A percentile compares a stretch with the other conserved stretches of the same genome.
Conservation (phyloP, 2,329 filamentous ascomycete genomes). For the Calonectria pteridis region DNA sequence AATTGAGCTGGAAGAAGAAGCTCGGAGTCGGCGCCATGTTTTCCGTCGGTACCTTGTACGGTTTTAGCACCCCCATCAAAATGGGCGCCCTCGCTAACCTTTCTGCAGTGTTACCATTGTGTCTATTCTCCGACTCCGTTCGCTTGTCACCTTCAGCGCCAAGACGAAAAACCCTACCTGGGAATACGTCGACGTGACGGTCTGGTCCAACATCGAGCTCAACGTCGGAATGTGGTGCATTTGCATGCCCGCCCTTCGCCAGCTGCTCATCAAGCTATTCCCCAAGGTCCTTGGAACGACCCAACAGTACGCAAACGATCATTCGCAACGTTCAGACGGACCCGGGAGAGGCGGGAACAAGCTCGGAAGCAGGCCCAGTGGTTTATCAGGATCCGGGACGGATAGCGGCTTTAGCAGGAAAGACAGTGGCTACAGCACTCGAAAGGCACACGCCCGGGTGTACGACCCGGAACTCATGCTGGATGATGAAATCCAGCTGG, state of each 20-base stretch:
- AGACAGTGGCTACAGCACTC: conserved; percentile 22
- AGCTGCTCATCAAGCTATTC: conserved; percentile 53
- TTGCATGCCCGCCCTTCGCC: conserved; percentile 53
- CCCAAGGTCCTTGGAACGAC: conserved; percentile 51
- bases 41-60: conserved; percentile 58
- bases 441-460: conserved; percentile 42
- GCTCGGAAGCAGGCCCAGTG: neutral
- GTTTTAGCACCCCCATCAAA: neutral
- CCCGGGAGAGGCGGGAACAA: conserved; percentile 19
- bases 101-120: conserved; percentile 49
- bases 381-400: neutral
- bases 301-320: conserved; percentile 39
- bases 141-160: conserved; percentile 48
- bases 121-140: conserved; percentile 52
- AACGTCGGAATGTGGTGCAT: conserved; percentile 55
- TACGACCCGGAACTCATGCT: conserved; percentile 49
- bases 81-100: neutral
- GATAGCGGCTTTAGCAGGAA: neutral
- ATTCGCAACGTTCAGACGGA: conserved; percentile 35
- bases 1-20: conserved; percentile 63
- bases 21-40: conserved; percentile 64
- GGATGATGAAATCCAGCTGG: conserved; percentile 50
- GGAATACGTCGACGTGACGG: conserved; percentile 48
- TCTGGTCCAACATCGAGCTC: conserved; percentile 55
- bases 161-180: conserved; percentile 49